Conservation (phyloP, 2,329 filamentous ascomycete genomes). For the Diaporthe capsici region DNA sequence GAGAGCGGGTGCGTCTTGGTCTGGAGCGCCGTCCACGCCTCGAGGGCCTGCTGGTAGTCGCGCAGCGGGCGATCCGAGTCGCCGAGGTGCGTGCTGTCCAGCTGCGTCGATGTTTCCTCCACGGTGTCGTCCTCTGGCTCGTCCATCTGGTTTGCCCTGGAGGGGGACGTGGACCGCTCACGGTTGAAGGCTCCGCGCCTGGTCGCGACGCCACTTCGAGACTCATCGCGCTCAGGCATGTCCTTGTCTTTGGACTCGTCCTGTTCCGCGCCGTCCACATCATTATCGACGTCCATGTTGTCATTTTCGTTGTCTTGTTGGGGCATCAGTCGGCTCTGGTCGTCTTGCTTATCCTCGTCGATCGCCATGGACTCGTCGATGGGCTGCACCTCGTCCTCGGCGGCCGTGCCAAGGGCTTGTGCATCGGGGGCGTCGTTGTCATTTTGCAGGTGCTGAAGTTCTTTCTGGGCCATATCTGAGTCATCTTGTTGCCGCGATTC, state of each 20-base stretch:
- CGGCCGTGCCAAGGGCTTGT: conserved; percentile 91
- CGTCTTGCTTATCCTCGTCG: conserved; percentile 75
- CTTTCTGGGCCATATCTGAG: conserved; percentile 81
- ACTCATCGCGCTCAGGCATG: conserved; percentile 66
- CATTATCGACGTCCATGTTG: conserved; percentile 54
- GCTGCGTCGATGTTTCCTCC: conserved; percentile 71
- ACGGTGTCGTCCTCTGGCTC: conserved; percentile 56
- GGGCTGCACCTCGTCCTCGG: conserved; percentile 86
- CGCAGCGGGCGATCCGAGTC: conserved; percentile 59
- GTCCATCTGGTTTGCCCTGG: conserved; percentile 49
- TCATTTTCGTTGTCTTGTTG: conserved; percentile 59
- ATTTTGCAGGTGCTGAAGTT: conserved; percentile 93
- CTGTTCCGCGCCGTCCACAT: conserved; percentile 57
- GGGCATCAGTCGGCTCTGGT: conserved; percentile 63
- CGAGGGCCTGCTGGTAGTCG: conserved; percentile 71
- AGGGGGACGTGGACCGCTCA: conserved; percentile 56
- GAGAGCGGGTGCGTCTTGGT: conserved; percentile 87
- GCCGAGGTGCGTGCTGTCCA: conserved; percentile 81
- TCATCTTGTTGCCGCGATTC: conserved; percentile 65
- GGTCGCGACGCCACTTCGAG: conserved; percentile 72
- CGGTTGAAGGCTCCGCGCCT: conserved; percentile 71
- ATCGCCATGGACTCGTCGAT: conserved; percentile 92
- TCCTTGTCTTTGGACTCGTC: conserved; percentile 56
- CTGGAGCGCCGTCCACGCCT: conserved; percentile 90
- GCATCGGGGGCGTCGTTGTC: conserved; percentile 86